These are phyloP conservation scores for Daldinia sp. DNA, from an alignment of 2,329 filamentous ascomycete genomes.

Conservation along the genomic window DNA sequence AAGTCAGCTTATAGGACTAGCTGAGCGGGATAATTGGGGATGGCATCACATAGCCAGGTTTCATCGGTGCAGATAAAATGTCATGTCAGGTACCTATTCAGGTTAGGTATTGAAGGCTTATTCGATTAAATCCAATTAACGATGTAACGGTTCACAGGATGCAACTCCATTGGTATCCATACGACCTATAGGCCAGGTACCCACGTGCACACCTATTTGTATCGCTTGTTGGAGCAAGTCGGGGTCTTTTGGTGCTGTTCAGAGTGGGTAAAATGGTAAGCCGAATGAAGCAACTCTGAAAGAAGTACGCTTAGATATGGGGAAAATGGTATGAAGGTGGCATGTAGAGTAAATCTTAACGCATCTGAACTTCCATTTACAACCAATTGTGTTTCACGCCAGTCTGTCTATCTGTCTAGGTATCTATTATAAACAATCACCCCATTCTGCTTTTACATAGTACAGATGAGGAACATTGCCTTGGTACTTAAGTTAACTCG, in stretches of 20 bases:
- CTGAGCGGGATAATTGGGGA: not conserved
- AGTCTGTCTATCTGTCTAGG: not conserved
- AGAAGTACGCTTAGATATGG: not conserved
- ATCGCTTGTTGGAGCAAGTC: not conserved
- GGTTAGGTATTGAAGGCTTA: not conserved
- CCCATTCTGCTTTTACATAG: not conserved
- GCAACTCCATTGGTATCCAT: not conserved
- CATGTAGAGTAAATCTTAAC: not conserved
- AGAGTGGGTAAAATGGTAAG: conserved; percentile 3
- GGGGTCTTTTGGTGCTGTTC: not conserved
- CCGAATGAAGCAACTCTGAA: not conserved
- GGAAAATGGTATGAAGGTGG: conserved; percentile 1
- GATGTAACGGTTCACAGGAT: not conserved
- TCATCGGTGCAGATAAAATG: not conserved
- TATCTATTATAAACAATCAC: not conserved
- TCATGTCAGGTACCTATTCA: not conserved
- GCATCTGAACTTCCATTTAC: conserved; percentile 1
- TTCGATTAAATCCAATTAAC: not conserved
- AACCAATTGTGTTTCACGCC: conserved; percentile 1
- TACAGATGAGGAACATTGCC: not conserved
- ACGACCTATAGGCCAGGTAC: not conserved
- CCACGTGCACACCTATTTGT: not conserved
- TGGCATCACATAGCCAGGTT: conserved; percentile 1
- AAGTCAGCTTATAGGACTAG: conserved; percentile 3
- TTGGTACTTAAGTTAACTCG: not conserved